Base-by-base conservation (phyloP, 2,329 filamentous ascomycete species). In the Paecilomyces sp. region DNA sequence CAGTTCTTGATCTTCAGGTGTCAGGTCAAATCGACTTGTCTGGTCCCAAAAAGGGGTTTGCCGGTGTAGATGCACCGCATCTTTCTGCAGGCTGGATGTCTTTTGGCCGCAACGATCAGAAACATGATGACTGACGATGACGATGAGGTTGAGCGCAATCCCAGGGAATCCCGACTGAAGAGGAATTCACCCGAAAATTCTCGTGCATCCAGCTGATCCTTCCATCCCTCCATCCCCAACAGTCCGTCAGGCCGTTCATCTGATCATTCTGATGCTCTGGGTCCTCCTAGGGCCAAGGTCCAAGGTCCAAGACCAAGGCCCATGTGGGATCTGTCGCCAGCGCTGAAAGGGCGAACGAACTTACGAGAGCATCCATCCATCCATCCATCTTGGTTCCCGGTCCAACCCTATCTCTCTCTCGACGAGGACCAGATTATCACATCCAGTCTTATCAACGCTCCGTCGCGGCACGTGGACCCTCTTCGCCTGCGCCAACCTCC, bases 381-480 rank as follows among this genome's bases (percentile, higher is more conserved):
- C 31, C 31, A 33, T 33, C 31, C 31, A 33, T 33, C 31, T 5
- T 33, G 31, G 36, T 18, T 47, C 13, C 36, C 50, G 51, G 51
- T 22, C 30, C 13, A 52, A 58, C 30, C 56, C 56, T 53, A 47
- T 57, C 55, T 24, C 6, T 31, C 30, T 31, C 6, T 31, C 30
- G 6, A 31, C 9, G 22, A 22, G 22, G 22, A 28, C 31, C 3
- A 33, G 2, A 8, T 8, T 33, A 33, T 11, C 3, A 28, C 11
- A 18, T 24, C 13, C 24, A 41, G 57, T 36, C 51, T 58, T 54
- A 50, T 55, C 53, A 55, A 13, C 57, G n/a, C 22, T 41, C 52
- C 31, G 15, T 55, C 47, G 58, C 53, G 53, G 58, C 58, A 59
- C 58, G 58, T 57, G 55, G 30, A 56, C 54, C 30, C 28, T 53